Conservation (phyloP, 441 rosid species). For the Bruguiera hainesii region DNA sequence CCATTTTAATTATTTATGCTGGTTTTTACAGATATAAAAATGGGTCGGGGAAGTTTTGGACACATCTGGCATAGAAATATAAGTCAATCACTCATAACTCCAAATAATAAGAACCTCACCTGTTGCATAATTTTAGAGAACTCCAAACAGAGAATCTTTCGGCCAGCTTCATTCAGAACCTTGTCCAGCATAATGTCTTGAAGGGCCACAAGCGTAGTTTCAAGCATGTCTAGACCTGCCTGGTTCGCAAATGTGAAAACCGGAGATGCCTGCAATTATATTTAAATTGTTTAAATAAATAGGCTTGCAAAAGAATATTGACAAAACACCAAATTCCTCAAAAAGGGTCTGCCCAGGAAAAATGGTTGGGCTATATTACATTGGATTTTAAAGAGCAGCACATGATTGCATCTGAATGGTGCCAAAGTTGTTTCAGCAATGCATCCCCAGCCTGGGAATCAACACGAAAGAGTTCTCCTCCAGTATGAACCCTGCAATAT, state of each 20-base stretch:
- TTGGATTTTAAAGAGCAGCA: constrained; percentile 89
- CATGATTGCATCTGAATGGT: constrained; percentile 77
- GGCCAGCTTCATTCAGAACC: constrained; percentile 73
- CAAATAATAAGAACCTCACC: constrained; percentile 33
- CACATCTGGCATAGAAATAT: neutral
- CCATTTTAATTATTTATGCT: too few relatives aligned
- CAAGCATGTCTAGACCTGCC: constrained; percentile 97
- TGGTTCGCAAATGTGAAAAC: constrained; percentile 89
- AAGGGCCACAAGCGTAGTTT: constrained; percentile 86
- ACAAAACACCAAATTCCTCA: neutral
- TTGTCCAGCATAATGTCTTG: constrained; percentile 95
- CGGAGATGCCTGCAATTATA: constrained; percentile 63
- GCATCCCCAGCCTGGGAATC: constrained; percentile 60
- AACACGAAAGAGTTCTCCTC: constrained; percentile 53
- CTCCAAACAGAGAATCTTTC: constrained; percentile 71
- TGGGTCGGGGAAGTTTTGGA: neutral
- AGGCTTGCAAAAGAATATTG: neutral
- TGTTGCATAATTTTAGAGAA: constrained; percentile 92
- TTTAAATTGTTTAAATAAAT: constrained; percentile 1
- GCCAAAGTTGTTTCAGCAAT: constrained; percentile 80
- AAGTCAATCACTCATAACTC: neutral
- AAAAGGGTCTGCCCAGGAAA: neutral
- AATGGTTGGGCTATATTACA: constrained; percentile 26
- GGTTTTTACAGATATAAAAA: neutral
- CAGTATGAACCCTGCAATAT: constrained; percentile 57